Evolutionary conservation across 2,329 filamentous ascomycete genomes (phyloP).

Genomic region (Thelonectria olida): DNA sequence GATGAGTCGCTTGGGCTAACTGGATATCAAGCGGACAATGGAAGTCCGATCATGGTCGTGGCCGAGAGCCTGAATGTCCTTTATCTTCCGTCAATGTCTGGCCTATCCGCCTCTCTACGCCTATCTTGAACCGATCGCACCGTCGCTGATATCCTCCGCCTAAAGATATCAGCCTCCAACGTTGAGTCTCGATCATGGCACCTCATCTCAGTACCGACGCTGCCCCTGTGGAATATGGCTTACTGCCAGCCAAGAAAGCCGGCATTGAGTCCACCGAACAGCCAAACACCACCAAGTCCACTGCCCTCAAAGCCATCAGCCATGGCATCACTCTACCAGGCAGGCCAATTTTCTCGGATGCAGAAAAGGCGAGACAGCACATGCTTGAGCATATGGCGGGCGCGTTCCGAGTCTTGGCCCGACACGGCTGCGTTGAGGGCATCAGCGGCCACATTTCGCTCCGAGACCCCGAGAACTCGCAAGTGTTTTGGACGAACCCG

Average conservation of each 20-base stretch:
- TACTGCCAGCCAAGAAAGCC: background rate
- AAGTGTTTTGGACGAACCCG: conserved; percentile 66
- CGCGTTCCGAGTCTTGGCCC: conserved; percentile 72
- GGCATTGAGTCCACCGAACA: background rate
- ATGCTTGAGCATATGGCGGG: conserved; percentile 67
- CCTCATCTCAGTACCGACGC: background rate
- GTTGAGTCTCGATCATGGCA: background rate
- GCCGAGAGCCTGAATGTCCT: background rate
- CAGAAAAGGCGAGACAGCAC: background rate
- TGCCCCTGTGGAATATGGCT: background rate
- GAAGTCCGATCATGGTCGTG: background rate
- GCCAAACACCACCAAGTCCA: background rate
- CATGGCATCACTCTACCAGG: conserved; percentile 5
- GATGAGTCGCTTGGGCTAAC: background rate
- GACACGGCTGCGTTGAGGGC: conserved; percentile 72
- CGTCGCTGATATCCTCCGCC: background rate
- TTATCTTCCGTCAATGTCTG: background rate
- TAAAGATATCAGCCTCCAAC: background rate
- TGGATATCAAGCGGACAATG: background rate
- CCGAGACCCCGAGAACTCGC: conserved; percentile 65
- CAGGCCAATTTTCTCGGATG: background rate
- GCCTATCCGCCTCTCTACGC: background rate
- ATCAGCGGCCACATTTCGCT: conserved; percentile 73
- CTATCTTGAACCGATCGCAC: background rate
- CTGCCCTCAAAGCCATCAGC: background rate